A percentile compares a stretch with the other conserved stretches of the same genome.
Conservation (phyloP, 352 stramenopile genomes). For the Thraustotheca clavata region DNA sequence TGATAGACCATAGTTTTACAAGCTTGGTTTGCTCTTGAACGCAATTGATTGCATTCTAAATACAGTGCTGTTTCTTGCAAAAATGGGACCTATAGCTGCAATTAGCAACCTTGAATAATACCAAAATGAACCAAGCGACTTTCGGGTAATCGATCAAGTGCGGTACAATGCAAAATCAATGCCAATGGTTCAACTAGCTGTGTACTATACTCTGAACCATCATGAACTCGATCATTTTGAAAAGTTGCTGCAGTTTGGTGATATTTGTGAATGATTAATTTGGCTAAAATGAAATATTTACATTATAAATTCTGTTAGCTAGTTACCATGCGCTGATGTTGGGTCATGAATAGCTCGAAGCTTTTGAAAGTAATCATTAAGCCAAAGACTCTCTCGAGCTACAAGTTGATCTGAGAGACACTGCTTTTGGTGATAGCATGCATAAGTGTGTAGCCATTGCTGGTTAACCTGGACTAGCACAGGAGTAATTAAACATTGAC, state of each 20-base stretch:
- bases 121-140: conserved; percentile 35
- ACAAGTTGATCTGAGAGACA: conserved; percentile 44
- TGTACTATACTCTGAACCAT: conserved; percentile 44
- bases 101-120: neutral
- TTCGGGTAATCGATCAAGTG: conserved; percentile 50
- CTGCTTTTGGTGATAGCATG: conserved; percentile 44
- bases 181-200: conserved; percentile 45
- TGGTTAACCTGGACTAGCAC: conserved; percentile 50
- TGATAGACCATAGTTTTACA: conserved; percentile 24
- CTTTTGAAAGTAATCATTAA: conserved; percentile 79
- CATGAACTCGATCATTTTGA: conserved; percentile 39
- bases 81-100: conserved; percentile 38
- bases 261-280: conserved; percentile 44
- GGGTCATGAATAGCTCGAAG: conserved; percentile 56
- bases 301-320: no score
- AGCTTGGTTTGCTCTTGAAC: conserved; percentile 36
- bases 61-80: conserved; percentile 46
- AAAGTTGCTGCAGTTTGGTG: conserved; percentile 22
- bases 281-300: conserved; percentile 26
- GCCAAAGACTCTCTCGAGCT: conserved; percentile 64
- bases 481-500: no score
- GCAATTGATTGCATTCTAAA: conserved; percentile 38
- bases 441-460: conserved; percentile 55
- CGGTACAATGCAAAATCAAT: conserved; percentile 52
- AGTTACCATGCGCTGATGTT: conserved; percentile 41